Percentiles rank a stretch among this genome's conserved stretches.
Evolutionary conservation across 129 eudicot genomes (phyloP).

Genomic region (Gnaphalium uliginosum): DNA sequence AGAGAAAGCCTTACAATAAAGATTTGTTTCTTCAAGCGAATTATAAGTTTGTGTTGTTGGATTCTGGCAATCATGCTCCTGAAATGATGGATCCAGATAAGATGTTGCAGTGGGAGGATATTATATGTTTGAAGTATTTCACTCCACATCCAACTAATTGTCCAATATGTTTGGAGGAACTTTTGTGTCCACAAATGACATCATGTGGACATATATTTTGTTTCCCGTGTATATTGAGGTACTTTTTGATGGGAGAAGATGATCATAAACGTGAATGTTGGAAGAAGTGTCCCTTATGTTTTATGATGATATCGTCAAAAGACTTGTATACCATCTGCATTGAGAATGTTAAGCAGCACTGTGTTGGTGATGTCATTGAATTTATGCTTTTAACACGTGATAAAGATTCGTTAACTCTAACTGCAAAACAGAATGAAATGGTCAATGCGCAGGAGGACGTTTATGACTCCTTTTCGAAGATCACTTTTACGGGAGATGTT

Average conservation of each 20-base stretch:
- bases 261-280: slow-evolving; percentile 64
- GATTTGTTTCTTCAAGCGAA: slow-evolving; percentile 95
- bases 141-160: slow-evolving; percentile 74
- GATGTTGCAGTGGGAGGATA: slow-evolving; percentile 89
- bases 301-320: slow-evolving; percentile 78
- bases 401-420: slow-evolving; percentile 64
- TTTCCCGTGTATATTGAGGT: slow-evolving; percentile 87
- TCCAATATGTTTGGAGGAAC: slow-evolving; percentile 90
- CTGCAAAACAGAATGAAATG: slow-evolving; percentile 49
- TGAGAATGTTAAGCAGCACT: slow-evolving; percentile 72
- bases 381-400: slow-evolving; percentile 78
- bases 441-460: slow-evolving; percentile 38
- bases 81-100: slow-evolving; percentile 89
- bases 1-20: slow-evolving; percentile 82
- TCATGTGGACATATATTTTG: slow-evolving; percentile 95
- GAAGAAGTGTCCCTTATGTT: slow-evolving; percentile 93
- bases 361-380: slow-evolving; percentile 64
- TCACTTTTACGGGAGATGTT: slow-evolving; percentile 74
- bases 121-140: slow-evolving; percentile 69
- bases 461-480: slow-evolving; percentile 73
- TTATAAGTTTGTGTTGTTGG: slow-evolving; percentile 79
- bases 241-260: slow-evolving; percentile 64
- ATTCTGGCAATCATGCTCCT: slow-evolving; percentile 58
- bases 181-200: slow-evolving; percentile 94
- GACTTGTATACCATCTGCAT: slow-evolving; percentile 84